These are phyloP conservation scores for Cucumis cinereus DNA, from an alignment of 306 rosid genomes.

Conservation along the genomic window DNA sequence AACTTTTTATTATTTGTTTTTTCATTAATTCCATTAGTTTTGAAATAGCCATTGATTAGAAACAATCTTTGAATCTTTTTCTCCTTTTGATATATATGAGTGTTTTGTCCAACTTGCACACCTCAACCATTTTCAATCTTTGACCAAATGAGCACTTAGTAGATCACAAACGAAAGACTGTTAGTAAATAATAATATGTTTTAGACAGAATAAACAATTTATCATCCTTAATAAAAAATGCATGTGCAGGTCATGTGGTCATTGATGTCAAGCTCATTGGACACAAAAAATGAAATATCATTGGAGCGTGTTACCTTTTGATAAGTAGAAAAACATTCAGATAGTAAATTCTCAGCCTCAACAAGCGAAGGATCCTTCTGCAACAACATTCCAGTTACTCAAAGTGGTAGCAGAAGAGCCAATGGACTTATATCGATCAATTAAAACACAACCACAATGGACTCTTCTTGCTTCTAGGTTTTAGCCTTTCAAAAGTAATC, in stretches of 20 bases:
- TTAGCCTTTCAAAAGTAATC: neutral
- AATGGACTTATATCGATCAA: neutral
- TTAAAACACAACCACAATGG: neutral
- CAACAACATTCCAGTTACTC: conserved; percentile 8
- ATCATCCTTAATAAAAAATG: neutral
- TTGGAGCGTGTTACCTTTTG: conserved; percentile 27
- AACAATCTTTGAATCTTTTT: too few relatives aligned
- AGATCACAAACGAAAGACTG: neutral
- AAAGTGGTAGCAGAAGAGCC: neutral
- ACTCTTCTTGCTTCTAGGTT: neutral
- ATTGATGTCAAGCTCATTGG: neutral
- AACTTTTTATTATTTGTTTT: neutral
- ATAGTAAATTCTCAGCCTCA: conserved; percentile 42
- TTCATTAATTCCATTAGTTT: too few relatives aligned
- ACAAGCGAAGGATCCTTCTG: conserved; percentile 30
- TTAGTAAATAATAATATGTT: neutral
- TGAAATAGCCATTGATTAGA: too few relatives aligned
- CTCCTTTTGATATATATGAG: neutral
- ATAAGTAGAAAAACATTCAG: conserved; percentile 52
- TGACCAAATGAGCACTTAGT: neutral
- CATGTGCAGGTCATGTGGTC: neutral
- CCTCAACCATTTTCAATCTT: neutral
- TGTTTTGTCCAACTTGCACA: too few relatives aligned
- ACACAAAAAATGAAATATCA: neutral
- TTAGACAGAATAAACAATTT: neutral